Conservation (phyloP, 495 filamentous ascomycete genomes). For the Penicillium verhagenii region DNA sequence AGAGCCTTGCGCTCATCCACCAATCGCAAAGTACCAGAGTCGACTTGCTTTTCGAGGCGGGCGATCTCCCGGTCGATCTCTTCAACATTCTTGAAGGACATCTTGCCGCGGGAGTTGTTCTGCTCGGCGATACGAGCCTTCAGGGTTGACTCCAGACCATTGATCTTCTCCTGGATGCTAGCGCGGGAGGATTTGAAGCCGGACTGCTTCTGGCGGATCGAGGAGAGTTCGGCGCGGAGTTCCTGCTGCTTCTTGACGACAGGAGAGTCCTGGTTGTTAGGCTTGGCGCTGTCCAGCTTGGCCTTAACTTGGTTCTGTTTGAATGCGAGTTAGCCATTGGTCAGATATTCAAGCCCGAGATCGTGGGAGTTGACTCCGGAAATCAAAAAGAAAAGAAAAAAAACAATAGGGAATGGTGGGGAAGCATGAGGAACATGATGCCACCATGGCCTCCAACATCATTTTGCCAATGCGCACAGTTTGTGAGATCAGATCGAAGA, state of each 20-base stretch:
- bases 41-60: slow-evolving; percentile 76
- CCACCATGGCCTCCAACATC: slow-evolving; percentile 2
- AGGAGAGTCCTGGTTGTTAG: slow-evolving; percentile 73
- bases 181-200: slow-evolving; percentile 76
- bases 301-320: slow-evolving; percentile 75
- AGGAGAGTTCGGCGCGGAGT: slow-evolving; percentile 65
- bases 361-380: not conserved
- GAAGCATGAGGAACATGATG: slow-evolving; percentile 1
- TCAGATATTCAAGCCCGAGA: not conserved
- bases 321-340: slow-evolving; percentile 4
- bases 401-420: not conserved
- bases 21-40: slow-evolving; percentile 82
- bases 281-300: slow-evolving; percentile 76
- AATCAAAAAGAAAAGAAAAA: not conserved
- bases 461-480: slow-evolving; percentile 4
- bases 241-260: slow-evolving; percentile 75
- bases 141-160: slow-evolving; percentile 76
- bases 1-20: slow-evolving; percentile 97
- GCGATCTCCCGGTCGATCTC: slow-evolving; percentile 83
- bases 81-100: slow-evolving; percentile 80
- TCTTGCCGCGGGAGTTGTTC: slow-evolving; percentile 72
- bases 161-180: slow-evolving; percentile 80
- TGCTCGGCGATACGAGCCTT: slow-evolving; percentile 79
- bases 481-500: not conserved
- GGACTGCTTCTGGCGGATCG: slow-evolving; percentile 78